These are phyloP conservation scores for Margaritispora aquatica DNA, from an alignment of 495 filamentous ascomycete species.

Conservation along the genomic window DNA sequence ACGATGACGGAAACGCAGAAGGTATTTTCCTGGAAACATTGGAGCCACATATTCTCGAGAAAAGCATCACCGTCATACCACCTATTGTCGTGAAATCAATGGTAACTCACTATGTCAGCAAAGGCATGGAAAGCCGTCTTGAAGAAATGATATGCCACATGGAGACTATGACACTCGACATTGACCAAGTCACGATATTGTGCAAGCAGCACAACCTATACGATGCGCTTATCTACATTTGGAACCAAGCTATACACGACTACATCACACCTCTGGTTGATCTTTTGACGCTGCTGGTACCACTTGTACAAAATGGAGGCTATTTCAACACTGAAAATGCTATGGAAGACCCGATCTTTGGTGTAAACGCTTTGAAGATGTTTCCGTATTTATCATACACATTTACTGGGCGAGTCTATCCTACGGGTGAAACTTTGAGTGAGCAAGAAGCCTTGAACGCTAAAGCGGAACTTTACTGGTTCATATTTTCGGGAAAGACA, in stretches of 20 bases:
- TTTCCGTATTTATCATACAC: constrained; percentile 93
- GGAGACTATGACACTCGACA: constrained; percentile 84
- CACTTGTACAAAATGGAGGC: constrained; percentile 45
- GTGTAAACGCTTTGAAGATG: constrained; percentile 75
- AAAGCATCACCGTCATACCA: constrained; percentile 67
- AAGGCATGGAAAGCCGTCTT: constrained; percentile 64
- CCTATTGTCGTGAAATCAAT: constrained; percentile 81
- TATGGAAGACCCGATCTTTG: constrained; percentile 43
- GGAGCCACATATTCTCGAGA: constrained; percentile 78
- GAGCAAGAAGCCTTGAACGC: constrained; percentile 64
- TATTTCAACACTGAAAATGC: constrained; percentile 33
- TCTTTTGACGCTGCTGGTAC: constrained; percentile 65
- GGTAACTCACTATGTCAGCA: constrained; percentile 69
- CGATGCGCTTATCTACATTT: constrained; percentile 94
- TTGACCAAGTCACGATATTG: constrained; percentile 84
- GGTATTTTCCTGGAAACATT: constrained; percentile 80
- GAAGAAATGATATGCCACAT: constrained; percentile 94
- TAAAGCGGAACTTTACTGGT: constrained; percentile 85
- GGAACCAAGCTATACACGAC: constrained; percentile 84
- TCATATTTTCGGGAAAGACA: constrained; percentile 79
- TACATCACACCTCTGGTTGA: constrained; percentile 88
- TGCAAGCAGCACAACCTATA: constrained; percentile 90
- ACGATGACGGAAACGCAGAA: constrained; percentile 67
- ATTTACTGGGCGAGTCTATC: constrained; percentile 87
- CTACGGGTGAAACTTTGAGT: constrained; percentile 67